phyloP scores from a whole-genome alignment of 768 basidiomycete species.

The Boletus speciosus region DNA sequence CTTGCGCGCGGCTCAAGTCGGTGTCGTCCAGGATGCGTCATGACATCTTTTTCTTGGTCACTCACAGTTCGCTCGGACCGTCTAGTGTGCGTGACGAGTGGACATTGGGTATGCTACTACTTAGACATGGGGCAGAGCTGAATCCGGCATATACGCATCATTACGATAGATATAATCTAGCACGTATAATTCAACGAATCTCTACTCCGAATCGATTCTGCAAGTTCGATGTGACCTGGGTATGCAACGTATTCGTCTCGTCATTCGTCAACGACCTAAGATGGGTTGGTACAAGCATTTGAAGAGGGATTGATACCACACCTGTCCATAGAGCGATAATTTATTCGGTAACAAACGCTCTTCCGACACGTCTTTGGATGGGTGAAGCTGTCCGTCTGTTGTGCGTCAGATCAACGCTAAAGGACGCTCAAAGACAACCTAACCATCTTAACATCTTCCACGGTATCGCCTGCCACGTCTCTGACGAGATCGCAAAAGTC shows the following conservation, averaged over 20 bases:
- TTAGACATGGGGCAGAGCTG: constrained; percentile 30
- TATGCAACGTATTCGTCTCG: constrained; percentile 82
- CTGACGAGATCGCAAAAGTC: constrained; percentile 96
- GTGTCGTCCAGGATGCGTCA: constrained; percentile 74
- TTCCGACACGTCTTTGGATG: constrained; percentile 83
- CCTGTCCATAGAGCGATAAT: constrained; percentile 97
- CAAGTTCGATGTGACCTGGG: constrained; percentile 52
- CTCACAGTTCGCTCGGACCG: background rate
- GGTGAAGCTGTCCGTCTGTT: constrained; percentile 83
- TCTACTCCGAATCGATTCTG: constrained; percentile 71
- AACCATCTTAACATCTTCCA: constrained; percentile 86
- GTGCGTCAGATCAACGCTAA: constrained; percentile 3
- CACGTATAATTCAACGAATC: constrained; percentile 67
- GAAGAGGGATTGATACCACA: constrained; percentile 26
- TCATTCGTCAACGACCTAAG: constrained; percentile 81
- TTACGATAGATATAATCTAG: constrained; percentile 37
- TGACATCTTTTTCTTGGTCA: constrained; percentile 21
- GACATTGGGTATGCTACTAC: constrained; percentile 15
- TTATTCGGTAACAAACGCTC: constrained; percentile 86
- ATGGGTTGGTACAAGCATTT: constrained; percentile 3
- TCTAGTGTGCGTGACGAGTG: constrained; percentile 1
- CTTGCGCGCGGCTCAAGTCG: constrained; percentile 93
- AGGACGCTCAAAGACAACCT: constrained; percentile 16
- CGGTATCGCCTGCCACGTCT: constrained; percentile 88
- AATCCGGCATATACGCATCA: constrained; percentile 19